phyloP scores from a whole-genome alignment of 225 moss, liverwort and hornwort species.

The Marchantia polymorpha region DNA sequence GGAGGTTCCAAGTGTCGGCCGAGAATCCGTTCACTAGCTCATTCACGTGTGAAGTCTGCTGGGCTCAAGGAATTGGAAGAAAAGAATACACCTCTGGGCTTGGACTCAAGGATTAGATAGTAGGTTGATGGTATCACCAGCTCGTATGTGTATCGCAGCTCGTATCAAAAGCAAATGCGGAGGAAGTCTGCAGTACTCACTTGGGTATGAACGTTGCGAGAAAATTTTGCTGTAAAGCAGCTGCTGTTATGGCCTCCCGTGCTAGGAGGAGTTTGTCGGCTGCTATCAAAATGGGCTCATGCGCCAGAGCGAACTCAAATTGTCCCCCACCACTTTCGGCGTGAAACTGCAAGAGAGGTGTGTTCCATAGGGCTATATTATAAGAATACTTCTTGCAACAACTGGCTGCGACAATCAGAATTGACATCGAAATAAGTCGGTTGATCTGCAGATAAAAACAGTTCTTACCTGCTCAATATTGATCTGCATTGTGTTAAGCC shows the following conservation, averaged over 20 bases:
- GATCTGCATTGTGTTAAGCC: constrained; percentile 52
- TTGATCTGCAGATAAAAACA: too few relatives aligned
- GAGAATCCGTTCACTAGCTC: too few relatives aligned
- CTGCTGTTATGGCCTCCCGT: constrained; percentile 64
- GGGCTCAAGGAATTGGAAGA: too few relatives aligned
- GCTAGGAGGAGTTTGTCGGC: constrained; percentile 72
- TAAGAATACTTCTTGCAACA: too few relatives aligned
- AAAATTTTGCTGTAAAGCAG: constrained; percentile 48
- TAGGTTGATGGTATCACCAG: too few relatives aligned
- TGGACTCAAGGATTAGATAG: too few relatives aligned
- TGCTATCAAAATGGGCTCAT: constrained; percentile 52
- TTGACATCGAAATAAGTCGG: too few relatives aligned
- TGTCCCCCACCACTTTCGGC: constrained; percentile 78
- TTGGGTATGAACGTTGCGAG: constrained; percentile 72
- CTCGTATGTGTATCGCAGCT: not conserved
- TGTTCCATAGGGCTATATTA: not conserved
- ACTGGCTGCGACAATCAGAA: too few relatives aligned
- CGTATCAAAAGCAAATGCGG: not conserved
- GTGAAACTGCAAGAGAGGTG: constrained; percentile 56
- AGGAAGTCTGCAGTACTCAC: constrained; percentile 15
- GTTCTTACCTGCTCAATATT: constrained; percentile 66
- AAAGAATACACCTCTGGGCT: too few relatives aligned
- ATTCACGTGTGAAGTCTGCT: too few relatives aligned
- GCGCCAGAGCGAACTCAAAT: constrained; percentile 59
- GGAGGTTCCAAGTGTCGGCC: too few relatives aligned